Base-by-base conservation (phyloP, 1,284 basidiomycete genomes). In the Ustilago trichophora region DNA sequence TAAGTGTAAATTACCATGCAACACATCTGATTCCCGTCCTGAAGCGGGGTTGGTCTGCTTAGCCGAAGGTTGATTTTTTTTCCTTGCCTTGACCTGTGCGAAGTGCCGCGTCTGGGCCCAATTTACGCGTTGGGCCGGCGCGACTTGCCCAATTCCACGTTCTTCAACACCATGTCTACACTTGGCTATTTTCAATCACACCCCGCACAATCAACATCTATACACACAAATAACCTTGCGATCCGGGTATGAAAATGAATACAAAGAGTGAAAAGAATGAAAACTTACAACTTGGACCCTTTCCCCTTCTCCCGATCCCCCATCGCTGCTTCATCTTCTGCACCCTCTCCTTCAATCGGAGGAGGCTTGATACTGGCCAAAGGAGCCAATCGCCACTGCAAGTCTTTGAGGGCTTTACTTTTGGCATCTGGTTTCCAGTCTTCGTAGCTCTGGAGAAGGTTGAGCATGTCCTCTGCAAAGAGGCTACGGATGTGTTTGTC, bases 301-400 rank as follows among this genome's bases (percentile, higher is more conserved):
- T 48, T 43, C 16, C 40, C 43, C 25, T 41, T 43, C 15, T 19
- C 35, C 3, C 15, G 13, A 15, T 16, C 37, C 18, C 15, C 25
- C 25, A n/a, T 24, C 11, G 19, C 8, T 24, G 29, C 29, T 19
- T 36, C 31, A 8, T 29, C 35, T 16, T 25, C 31, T 11, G 16
- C 24, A 5, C 16, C 15, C 19, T 21, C 27, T 51, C 34, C 24
- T 31, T 70, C 55, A n/a, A 70, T 45, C 36, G 50, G 43, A 13
- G 67, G 67, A 16, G 52, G 56, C n/a, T 37, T 45, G 19, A 77
- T 70, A 36, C 64, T 68, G 12, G 64, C 82, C 84, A 93, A 91
- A 2, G 91, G 91, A 71, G 91, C 89, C n/a, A 93, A 82, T 78
- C 92, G 91, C 71, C 88, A 85, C 82, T 92, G 91, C 50, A 93